Base-by-base conservation (phyloP, 2,329 filamentous ascomycete species). In the Drechmeria coniospora region DNA sequence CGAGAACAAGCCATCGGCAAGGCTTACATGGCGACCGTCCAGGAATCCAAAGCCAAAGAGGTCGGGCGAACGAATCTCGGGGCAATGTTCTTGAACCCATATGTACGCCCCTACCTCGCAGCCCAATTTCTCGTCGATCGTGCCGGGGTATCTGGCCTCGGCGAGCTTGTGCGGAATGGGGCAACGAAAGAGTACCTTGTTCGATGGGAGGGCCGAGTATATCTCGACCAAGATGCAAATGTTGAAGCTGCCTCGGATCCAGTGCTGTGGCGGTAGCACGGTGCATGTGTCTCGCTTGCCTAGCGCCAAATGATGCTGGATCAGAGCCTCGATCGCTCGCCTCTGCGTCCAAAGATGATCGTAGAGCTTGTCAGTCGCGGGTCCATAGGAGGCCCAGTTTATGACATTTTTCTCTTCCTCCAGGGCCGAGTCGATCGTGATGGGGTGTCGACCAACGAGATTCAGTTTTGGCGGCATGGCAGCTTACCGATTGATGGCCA, bases 41-140 rank as follows among this genome's bases (percentile, higher is more conserved):
- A 23, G 14, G 19, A 38, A 34, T 14, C 38, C 36, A 32, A 45
- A 44, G 2, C 38, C 41, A 15, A 39, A 40, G 7, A 47, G 36
- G 11, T 32, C 27, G 11, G 42, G 41, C 20, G 44, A 40, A 21
- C 36, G 38, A 15, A 46, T 32, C 16, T 40, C 35, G 6, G 37
- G 32, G 27, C 44, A 48, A 25, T 42, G 21, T 23, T 43, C 27
- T 29, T 45, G 36, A 21, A 48, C 33, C 42, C 40, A 47, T 2
- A 27, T 22, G 21, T 45, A 47, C 5, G 43, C 31, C 10, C 30
- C 43, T 3, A 43, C 38, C 26, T 48, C 43, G n/a, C 29, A 33
- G 15, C 40, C 24, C n/a, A 61, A 12, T 42, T 62, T 62, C 41
- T 62, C 56, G 19, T 61, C 50, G 10, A 49, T 45, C 23, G 49